Evolutionary conservation across 257 asterid genomes (phyloP), one percentile per base, ranked within the genome.

Genomic region (Fraxinus excelsior): DNA sequence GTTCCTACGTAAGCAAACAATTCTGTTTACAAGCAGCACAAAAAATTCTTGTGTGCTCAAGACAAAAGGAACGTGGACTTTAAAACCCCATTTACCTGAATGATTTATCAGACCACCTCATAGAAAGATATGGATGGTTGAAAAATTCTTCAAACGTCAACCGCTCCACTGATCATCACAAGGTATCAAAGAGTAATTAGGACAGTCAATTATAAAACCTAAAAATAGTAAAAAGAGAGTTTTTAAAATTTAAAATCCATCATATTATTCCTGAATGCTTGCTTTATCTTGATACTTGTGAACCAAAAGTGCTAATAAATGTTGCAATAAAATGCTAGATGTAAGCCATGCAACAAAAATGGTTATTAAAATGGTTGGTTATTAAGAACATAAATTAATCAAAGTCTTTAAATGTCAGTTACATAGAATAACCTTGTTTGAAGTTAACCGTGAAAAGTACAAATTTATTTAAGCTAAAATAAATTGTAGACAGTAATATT

Each of bases 141-240:
- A 94, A 94, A 80, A 94, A 92, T 83, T 94, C 98, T 79, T 90
- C 97, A 88, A 90, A 94, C 18, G 97, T 90, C 92, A 94, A 80
- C 40, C 97, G 85, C 85, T 89, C 96, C 86, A 92, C 98, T 94
- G 91, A 26, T 42, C 71, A 74, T 28, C 69, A 32, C 79, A 49
- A 25, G 51, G 73, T 67, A 38, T 49, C 32, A 34, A 74, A 80
- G 76, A 76, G 77, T 65, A 26, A 60, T 58, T n/a, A 18, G 65
- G 60, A 56, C 51, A 26, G 25, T 19, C 65, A 56, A 19, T 19
- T n/a, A 66, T 14, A 77, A 53, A 67, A 78, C 23, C 2, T 42
- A 46, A 38, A 71, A 26, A 66, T 1, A 51, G 44, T 13, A 74
- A 53, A 67, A 78, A 23, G 51, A 32, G 71, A 74, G 26, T 56